phyloP scores from a whole-genome alignment of 2,329 filamentous ascomycete genomes.

The Rutstroemia sp. region DNA sequence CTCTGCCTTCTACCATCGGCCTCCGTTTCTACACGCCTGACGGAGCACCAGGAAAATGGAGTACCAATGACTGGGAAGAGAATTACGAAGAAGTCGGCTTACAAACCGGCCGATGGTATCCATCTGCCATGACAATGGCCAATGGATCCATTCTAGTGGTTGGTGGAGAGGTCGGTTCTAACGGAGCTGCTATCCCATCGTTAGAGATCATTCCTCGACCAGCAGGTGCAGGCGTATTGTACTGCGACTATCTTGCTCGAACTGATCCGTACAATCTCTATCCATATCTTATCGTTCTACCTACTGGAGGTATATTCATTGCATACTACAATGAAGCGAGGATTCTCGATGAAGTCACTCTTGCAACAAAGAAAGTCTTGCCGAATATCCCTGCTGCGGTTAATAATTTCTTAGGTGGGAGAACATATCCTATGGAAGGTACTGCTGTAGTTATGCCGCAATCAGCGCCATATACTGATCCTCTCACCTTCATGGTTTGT shows the following conservation, averaged over 20 bases:
- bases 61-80: constrained; percentile 58
- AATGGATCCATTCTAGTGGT: constrained; percentile 60
- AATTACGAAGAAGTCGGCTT: constrained; percentile 46
- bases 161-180: constrained; percentile 57
- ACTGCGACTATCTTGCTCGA: constrained; percentile 53
- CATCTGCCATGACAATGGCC: constrained; percentile 54
- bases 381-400: constrained; percentile 58
- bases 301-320: constrained; percentile 57
- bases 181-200: constrained; percentile 52
- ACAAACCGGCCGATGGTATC: constrained; percentile 58
- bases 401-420: constrained; percentile 50
- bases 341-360: constrained; percentile 53
- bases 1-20: constrained; percentile 52
- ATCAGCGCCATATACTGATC: constrained; percentile 52
- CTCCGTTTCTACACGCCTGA: constrained; percentile 56
- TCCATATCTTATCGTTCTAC: constrained; percentile 55
- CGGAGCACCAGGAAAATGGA: constrained; percentile 47
- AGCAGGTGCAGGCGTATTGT: constrained; percentile 39
- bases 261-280: constrained; percentile 64
- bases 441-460: constrained; percentile 56
- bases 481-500: constrained; percentile 54
- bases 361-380: constrained; percentile 47
- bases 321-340: constrained; percentile 61
- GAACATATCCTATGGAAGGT: constrained; percentile 61
- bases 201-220: constrained; percentile 57